Conservation (phyloP, 345 rosid genomes). For the Orychophragmus violaceus region DNA sequence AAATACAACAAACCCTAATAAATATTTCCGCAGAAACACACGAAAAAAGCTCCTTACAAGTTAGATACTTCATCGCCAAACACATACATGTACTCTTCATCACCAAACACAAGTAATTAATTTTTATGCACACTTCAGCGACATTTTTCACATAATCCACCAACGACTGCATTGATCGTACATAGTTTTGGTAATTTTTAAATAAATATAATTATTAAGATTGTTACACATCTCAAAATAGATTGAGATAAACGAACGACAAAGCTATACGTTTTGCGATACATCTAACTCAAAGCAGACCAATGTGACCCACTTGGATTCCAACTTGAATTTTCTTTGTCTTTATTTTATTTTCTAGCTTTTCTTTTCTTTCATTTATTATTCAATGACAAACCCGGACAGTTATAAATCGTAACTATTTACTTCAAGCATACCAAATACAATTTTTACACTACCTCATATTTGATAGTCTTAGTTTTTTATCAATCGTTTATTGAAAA, state of each 20-base stretch:
- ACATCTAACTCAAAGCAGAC: constrained; percentile 26
- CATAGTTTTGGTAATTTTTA: background rate
- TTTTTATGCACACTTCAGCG: constrained; percentile 1
- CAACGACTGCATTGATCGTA: constrained; percentile 18
- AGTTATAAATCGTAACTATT: background rate
- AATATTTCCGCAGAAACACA: constrained; percentile 15
- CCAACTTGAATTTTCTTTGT: constrained; percentile 23
- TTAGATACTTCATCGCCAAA: constrained; percentile 6
- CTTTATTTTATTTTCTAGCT: constrained; percentile 11
- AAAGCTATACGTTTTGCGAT: constrained; percentile 17
- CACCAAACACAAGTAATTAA: constrained; percentile 4
- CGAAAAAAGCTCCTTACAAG: background rate
- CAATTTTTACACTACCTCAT: background rate
- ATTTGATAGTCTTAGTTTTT: background rate
- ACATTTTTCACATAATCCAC: constrained; percentile 20
- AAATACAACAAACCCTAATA: constrained; percentile 24
- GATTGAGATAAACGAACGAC: constrained; percentile 17
- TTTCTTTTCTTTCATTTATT: background rate
- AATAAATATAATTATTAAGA: background rate
- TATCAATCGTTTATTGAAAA: background rate
- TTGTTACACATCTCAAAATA: background rate
- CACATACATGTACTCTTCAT: constrained; percentile 5
- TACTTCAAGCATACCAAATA: constrained; percentile 5
- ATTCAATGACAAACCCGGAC: background rate
- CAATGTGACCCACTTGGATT: constrained; percentile 37